phyloP scores from a whole-genome alignment of 768 basidiomycete genomes.

The Steccherinum ochraceum region DNA sequence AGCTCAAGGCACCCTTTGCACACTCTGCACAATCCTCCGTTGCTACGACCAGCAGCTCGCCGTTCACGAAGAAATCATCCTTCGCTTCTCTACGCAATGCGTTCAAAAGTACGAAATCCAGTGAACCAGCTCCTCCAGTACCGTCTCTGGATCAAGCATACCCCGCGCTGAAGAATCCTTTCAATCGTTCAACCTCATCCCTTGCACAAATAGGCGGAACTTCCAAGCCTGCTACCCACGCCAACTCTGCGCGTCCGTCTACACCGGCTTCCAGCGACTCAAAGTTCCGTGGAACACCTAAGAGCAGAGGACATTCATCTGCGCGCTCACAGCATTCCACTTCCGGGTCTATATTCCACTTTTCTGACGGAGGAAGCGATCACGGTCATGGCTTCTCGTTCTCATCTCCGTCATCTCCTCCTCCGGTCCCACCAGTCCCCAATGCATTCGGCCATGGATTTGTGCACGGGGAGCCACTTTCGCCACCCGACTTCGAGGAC shows the following conservation, averaged over 20 bases:
- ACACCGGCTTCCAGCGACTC: conserved; percentile 51
- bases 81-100: conserved; percentile 86
- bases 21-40: conserved; percentile 73
- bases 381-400: conserved; percentile 36
- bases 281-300: conserved; percentile 31
- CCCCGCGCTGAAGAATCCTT: conserved; percentile 73
- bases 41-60: conserved; percentile 36
- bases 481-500: conserved; percentile 57
- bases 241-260: conserved; percentile 52
- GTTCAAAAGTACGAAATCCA: conserved; percentile 64
- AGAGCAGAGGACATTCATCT: conserved; percentile 50
- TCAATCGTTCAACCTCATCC: conserved; percentile 77
- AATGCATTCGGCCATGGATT: conserved; percentile 50
- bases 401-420: conserved; percentile 49
- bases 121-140: conserved; percentile 54
- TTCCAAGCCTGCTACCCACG: conserved; percentile 32
- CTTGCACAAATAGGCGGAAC: conserved; percentile 41
- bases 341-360: conserved; percentile 66
- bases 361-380: conserved; percentile 69
- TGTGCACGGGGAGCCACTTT: conserved; percentile 34
- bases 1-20: conserved; percentile 50
- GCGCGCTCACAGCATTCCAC: conserved; percentile 76
- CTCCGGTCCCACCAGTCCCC: conserved; percentile 76
- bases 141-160: conserved; percentile 66
- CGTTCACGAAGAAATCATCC: conserved; percentile 74